Conservation (phyloP, 2,329 filamentous ascomycete species). For the Mycosphaerella sp. region DNA sequence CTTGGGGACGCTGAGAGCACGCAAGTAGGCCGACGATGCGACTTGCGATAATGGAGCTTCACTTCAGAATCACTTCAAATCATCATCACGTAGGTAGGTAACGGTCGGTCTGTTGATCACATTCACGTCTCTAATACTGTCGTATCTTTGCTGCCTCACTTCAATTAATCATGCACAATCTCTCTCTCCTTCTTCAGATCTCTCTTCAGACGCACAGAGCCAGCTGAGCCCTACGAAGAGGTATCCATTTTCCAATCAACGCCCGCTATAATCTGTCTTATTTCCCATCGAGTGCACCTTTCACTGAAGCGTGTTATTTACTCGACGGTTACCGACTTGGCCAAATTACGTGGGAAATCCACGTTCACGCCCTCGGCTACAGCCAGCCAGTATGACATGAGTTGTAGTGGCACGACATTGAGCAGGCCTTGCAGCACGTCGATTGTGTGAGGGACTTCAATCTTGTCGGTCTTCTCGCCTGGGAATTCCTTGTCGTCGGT, state of each 20-base stretch:
- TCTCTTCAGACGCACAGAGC: slow-evolving; percentile 10
- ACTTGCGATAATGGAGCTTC: too few relatives aligned
- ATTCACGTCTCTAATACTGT: neutral
- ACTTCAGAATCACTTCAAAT: too few relatives aligned
- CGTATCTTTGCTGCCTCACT: neutral
- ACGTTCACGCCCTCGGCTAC: slow-evolving; percentile 95
- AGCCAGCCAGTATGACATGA: slow-evolving; percentile 98
- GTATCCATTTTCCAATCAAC: slow-evolving; percentile 4
- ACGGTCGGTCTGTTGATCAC: neutral
- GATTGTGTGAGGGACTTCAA: slow-evolving; percentile 92
- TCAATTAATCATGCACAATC: slow-evolving; percentile 2
- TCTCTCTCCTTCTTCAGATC: too few relatives aligned
- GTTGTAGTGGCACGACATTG: slow-evolving; percentile 94
- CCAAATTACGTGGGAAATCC: slow-evolving; percentile 96
- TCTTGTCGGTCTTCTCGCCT: slow-evolving; percentile 83
- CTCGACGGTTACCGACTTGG: slow-evolving; percentile 98
- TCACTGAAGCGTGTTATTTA: slow-evolving; percentile 43
- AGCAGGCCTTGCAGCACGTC: slow-evolving; percentile 93
- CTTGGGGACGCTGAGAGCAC: too few relatives aligned
- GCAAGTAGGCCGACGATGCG: too few relatives aligned
- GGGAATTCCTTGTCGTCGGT: slow-evolving; percentile 82
- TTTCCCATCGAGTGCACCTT: neutral
- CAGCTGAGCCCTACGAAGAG: slow-evolving; percentile 7
- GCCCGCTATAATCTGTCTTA: neutral
- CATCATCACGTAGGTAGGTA: neutral